phyloP scores from a whole-genome alignment of 75 land plant genomes.

The Pinus albicaulis region DNA sequence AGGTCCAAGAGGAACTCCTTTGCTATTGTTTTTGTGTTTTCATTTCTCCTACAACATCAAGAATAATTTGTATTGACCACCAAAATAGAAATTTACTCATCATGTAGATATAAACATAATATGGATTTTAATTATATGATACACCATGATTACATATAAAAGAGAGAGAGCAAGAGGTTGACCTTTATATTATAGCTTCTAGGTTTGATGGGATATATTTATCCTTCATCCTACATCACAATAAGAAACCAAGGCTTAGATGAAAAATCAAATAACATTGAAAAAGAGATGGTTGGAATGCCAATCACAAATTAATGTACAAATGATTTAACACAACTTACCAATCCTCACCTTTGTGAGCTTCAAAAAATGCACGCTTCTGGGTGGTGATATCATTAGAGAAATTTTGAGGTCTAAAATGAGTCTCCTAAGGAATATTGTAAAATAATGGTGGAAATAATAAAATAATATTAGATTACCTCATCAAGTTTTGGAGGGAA shows the following conservation, averaged over 20 bases:
- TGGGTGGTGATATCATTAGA: constrained; percentile 86
- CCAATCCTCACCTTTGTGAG: constrained; percentile 98
- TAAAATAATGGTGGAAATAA: no score
- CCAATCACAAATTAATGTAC: constrained; percentile 1
- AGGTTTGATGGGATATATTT: constrained; percentile 95
- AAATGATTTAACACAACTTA: constrained; percentile 24
- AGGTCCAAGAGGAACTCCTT: constrained; percentile 83
- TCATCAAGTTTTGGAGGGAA: no score
- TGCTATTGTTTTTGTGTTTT: constrained; percentile 62
- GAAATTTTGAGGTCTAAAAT: no score
- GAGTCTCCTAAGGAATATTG: no score
- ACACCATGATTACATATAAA: not conserved
- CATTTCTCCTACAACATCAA: constrained; percentile 78
- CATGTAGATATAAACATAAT: not conserved
- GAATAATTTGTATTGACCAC: not conserved
- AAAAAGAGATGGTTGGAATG: not conserved
- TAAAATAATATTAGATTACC: no score
- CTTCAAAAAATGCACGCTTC: constrained; percentile 80
- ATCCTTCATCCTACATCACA: constrained; percentile 71
- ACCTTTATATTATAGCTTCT: constrained; percentile 82
- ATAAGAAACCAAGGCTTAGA: not conserved
- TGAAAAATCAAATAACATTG: constrained; percentile 2
- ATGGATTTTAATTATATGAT: not conserved
- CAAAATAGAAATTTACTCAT: not conserved
- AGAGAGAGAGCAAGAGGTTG: not conserved